Evolutionary conservation across 208 protist species (phyloP).

Genomic region (Entamoeba invadens): DNA sequence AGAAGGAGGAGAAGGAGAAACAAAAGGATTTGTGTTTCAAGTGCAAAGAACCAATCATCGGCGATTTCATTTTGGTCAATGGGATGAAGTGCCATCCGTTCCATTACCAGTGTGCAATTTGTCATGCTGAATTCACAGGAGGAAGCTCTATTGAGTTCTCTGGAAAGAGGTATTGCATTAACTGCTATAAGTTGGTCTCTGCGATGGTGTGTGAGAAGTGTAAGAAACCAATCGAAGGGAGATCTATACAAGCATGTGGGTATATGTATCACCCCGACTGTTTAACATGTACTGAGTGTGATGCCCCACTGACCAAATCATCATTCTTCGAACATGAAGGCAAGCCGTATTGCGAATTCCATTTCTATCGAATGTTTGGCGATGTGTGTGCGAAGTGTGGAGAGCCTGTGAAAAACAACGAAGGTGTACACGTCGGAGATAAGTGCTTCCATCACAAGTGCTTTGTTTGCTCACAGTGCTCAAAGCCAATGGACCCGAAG

Average conservation of each 20-base stretch:
- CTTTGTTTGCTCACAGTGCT: background rate
- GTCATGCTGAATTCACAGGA: background rate
- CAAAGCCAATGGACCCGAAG: background rate
- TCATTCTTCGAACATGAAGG: background rate
- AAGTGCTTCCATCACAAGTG: background rate
- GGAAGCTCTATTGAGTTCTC: background rate
- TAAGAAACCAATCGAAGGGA: background rate
- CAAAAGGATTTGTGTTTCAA: background rate
- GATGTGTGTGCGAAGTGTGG: background rate
- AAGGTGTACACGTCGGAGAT: background rate
- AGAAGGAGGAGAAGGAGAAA: background rate
- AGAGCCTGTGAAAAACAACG: background rate
- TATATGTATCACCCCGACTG: background rate
- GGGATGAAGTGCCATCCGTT: background rate
- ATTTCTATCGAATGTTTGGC: background rate
- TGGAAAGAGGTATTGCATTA: background rate
- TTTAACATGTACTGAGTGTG: conserved; percentile 1
- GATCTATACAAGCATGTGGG: background rate
- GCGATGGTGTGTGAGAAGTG: background rate
- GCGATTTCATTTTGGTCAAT: background rate
- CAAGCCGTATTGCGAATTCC: background rate
- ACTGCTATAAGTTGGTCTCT: background rate
- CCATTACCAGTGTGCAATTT: background rate
- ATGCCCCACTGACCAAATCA: background rate
- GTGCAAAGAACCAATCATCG: background rate